Base-by-base conservation (phyloP, 345 rosid species). In the Aquilaria sinensis region DNA sequence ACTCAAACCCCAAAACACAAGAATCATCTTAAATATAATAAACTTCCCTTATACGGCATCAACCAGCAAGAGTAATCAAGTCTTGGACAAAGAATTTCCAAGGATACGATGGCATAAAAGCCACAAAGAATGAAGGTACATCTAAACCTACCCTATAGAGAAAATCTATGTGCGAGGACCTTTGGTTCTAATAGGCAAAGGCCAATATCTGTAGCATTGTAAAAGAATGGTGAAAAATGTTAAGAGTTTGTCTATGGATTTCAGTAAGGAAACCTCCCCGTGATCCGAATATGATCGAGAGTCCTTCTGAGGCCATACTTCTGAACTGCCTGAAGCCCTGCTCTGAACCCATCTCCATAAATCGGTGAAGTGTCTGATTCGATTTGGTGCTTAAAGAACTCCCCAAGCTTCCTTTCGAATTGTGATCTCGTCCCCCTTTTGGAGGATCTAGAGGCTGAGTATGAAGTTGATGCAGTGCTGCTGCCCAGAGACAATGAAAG, bases 291-390 rank as follows among this genome's bases (percentile, higher is more conserved):
- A 71, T 91, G 93, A 46, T 87, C 88, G 5, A 95, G 99, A 63
- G 97, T 91, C 16, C 58, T 77, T 51, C 53, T 43, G 31, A 95
- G 89, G 47, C 90, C 99, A 16, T 83, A 90, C 56, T 79, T 95
- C 37, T 64, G 51, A 64, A 91, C 96, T 0, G 97, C 93, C 67
- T 62, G 63, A 37, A 71, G 66, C 4, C 96, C 99, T 0, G 77
- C 81, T 65, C 96, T 76, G 79, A 88, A 95, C 10, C 99, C 99
- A 3, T 85, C 96, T 53, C 99, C 99, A 58, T 91, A 95, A 47
- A 89, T 85, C 4, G 96, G 78, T 49, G 99, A 95, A 31, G 85
- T 67, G 72, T 95, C 96, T 7, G 88, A 62, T 76, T 88, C 96
- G 0, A 95, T 88, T 73, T 95, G 97, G 80, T 91, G 93, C 71